Conservation (phyloP, 768 basidiomycete genomes). For the Naematelia aurantialba region DNA sequence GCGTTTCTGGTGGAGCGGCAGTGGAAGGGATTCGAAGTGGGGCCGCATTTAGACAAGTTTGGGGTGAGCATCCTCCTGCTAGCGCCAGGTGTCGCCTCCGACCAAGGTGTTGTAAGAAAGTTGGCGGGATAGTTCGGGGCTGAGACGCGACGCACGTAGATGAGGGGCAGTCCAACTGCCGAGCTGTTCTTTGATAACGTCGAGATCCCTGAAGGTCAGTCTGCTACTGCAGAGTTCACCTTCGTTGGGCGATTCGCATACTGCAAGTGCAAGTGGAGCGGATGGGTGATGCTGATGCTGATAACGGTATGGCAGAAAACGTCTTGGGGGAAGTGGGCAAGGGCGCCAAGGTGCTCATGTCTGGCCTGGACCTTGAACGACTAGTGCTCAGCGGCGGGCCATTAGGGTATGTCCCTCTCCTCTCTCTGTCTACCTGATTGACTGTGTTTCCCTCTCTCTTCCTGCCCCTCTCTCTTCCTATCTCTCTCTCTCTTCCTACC, state of each 20-base stretch:
- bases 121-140: no score
- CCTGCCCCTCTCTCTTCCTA: no score
- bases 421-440: no score
- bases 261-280: no score
- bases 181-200: constrained; percentile 90
- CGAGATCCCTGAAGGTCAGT: constrained; percentile 74
- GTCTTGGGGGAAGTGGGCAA: constrained; percentile 74
- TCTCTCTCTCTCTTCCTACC: no score
- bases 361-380: constrained; percentile 85
- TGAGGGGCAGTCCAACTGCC: constrained; percentile 93
- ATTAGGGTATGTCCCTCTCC: constrained; percentile 66
- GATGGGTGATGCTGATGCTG: no score
- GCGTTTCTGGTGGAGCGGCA: constrained; percentile 75
- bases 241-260: no score
- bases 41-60: constrained; percentile 88
- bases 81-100: no score
- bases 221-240: no score
- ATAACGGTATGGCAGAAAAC: constrained; percentile 60
- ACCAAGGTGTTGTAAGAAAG: not conserved
- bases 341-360: constrained; percentile 87
- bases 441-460: no score
- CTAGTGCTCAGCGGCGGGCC: constrained; percentile 89
- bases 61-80: constrained; percentile 60
- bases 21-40: constrained; percentile 64
- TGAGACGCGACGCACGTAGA: constrained; percentile 54